Evolutionary conservation across 169 alveolate genomes (phyloP).

Genomic region (Cryptosporidium tyzzeri): DNA sequence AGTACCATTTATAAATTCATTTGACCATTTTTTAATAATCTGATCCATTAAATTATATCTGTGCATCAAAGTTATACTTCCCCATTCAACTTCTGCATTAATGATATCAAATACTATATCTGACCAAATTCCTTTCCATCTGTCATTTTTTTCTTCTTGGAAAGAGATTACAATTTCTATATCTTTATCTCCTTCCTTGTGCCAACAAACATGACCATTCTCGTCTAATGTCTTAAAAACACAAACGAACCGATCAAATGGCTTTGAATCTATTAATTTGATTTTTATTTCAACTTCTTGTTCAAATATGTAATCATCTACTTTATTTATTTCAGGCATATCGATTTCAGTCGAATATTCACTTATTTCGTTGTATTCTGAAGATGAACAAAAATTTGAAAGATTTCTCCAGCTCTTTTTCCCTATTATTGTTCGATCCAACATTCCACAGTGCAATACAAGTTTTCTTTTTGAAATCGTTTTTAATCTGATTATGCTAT

Average conservation of each 20-base stretch:
- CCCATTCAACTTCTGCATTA: conserved; percentile 68
- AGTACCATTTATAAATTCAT: conserved; percentile 24
- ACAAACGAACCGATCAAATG: conserved; percentile 18
- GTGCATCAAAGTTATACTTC: conserved; percentile 67
- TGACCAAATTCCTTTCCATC: conserved; percentile 64
- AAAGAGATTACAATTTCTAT: conserved; percentile 27
- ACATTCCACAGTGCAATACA: conserved; percentile 44
- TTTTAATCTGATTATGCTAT: conserved; percentile 14
- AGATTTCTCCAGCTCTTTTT: conserved; percentile 53
- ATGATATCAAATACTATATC: conserved; percentile 17
- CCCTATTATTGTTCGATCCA: not conserved
- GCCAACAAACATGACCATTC: conserved; percentile 42
- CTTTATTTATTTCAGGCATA: not conserved
- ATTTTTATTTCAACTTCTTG: conserved; percentile 32
- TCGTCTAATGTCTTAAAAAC: conserved; percentile 41
- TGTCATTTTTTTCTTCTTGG: not conserved
- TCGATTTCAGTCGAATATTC: conserved; percentile 51
- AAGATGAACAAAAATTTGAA: conserved; percentile 35
- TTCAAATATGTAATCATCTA: conserved; percentile 18
- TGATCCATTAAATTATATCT: conserved; percentile 61
- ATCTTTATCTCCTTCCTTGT: conserved; percentile 55
- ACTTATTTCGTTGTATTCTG: not conserved
- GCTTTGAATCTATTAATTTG: not conserved
- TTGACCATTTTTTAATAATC: conserved; percentile 54
- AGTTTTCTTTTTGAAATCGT: conserved; percentile 35